Percentiles rank a stretch among this genome's conserved stretches.
Evolutionary conservation across 2,329 filamentous ascomycete species (phyloP).

Genomic region (Septoria linicola): DNA sequence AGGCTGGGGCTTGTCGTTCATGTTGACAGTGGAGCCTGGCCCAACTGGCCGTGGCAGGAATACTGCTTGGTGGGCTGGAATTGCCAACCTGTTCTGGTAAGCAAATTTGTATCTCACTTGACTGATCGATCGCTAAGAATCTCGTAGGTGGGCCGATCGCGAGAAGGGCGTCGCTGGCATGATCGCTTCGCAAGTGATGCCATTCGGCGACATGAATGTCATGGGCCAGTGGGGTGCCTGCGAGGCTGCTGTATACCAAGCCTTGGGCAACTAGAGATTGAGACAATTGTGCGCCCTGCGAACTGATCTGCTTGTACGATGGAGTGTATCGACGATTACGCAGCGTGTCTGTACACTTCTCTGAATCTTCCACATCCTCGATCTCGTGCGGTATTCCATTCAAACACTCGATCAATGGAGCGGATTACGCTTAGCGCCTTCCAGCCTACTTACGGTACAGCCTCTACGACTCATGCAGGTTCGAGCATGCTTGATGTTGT

Average conservation of each 20-base stretch:
- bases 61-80: constrained; percentile 38
- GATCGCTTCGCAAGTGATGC: constrained; percentile 40
- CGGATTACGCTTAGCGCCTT: too few species aligned
- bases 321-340: too few species aligned
- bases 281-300: too few species aligned
- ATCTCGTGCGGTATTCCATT: too few species aligned
- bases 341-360: too few species aligned
- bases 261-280: not conserved
- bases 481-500: too few species aligned
- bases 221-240: constrained; percentile 37
- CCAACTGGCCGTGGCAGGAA: constrained; percentile 37
- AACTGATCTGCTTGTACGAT: too few species aligned
- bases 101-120: not conserved
- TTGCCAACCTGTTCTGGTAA: constrained; percentile 38
- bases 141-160: constrained; percentile 29
- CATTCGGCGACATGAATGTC: constrained; percentile 35
- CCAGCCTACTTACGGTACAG: too few species aligned
- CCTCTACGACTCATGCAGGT: too few species aligned
- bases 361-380: too few species aligned
- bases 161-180: constrained; percentile 40
- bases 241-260: constrained; percentile 33
- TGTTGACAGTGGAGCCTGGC: constrained; percentile 38
- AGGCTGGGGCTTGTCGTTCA: constrained; percentile 59
- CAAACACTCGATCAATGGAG: too few species aligned
- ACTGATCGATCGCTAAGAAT: not conserved